These are phyloP conservation scores for Lolium multiflorum DNA, from an alignment of 176 grass and related monocot genomes.

Conservation along the genomic window DNA sequence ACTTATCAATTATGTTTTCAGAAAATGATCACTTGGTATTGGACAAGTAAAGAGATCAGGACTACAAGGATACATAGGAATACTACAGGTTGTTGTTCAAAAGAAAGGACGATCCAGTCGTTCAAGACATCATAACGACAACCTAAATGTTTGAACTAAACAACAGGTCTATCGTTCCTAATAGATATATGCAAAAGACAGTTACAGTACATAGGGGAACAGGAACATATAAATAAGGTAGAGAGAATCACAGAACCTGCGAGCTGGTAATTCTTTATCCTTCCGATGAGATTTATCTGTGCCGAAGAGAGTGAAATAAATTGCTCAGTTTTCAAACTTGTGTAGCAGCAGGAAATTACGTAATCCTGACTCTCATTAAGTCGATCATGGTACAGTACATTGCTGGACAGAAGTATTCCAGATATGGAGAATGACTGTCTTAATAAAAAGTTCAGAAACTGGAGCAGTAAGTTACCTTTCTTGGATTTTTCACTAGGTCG, in stretches of 20 bases:
- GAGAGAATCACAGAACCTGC: conserved; percentile 49
- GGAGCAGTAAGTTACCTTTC: conserved; percentile 56
- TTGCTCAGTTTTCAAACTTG: conserved; percentile 7
- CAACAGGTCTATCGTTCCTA: not conserved
- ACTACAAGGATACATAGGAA: conserved; percentile 14
- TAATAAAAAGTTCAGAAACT: not conserved
- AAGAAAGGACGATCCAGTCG: conserved; percentile 12
- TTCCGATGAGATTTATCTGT: conserved; percentile 64
- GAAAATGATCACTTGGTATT: not conserved
- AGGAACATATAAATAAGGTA: conserved; percentile 33
- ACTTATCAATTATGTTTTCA: not conserved
- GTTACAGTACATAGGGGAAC: not conserved
- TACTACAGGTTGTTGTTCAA: not conserved
- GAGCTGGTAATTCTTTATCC: conserved; percentile 52
- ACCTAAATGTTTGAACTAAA: not conserved
- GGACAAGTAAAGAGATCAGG: conserved; percentile 10
- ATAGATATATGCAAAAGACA: not conserved
- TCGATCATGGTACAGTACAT: conserved; percentile 28
- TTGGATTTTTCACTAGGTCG: conserved; percentile 50
- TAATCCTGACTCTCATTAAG: conserved; percentile 30
- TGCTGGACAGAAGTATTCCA: not conserved
- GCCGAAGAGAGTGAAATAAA: conserved; percentile 24
- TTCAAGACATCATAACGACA: not conserved
- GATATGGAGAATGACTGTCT: not conserved
- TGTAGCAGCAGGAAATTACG: conserved; percentile 35